phyloP scores from a whole-genome alignment of 2,329 filamentous ascomycete genomes.

The Pseudofabraea citricarpa region DNA sequence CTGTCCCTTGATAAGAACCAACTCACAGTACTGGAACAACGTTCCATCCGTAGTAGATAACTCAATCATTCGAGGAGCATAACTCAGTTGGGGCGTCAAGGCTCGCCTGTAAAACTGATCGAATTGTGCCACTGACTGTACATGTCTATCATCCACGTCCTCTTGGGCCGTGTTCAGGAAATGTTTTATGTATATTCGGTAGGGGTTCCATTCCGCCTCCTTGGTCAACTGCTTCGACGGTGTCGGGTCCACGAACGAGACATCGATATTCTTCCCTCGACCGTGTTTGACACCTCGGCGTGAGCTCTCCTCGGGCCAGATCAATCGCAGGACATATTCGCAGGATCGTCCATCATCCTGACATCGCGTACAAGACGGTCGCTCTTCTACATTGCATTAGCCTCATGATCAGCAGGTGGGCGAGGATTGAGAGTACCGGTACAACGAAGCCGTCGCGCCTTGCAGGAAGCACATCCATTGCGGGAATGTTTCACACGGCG shows the following conservation, averaged over 20 bases:
- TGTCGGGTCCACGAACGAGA: constrained; percentile 6
- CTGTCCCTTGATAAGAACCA: no score
- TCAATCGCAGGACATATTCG: constrained; percentile 8
- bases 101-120: background rate
- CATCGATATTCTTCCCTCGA: constrained; percentile 2
- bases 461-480: constrained; percentile 7
- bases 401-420: background rate
- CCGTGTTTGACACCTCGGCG: constrained; percentile 7
- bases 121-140: background rate
- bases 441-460: constrained; percentile 7
- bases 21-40: constrained; percentile 10
- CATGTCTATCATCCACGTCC: constrained; percentile 3
- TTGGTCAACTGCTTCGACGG: background rate
- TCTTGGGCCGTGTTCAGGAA: constrained; percentile 7
- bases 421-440: constrained; percentile 3
- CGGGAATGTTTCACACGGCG: constrained; percentile 9
- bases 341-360: constrained; percentile 5
- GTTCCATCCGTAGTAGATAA: constrained; percentile 7
- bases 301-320: constrained; percentile 8
- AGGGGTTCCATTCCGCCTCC: background rate
- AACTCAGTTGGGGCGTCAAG: background rate
- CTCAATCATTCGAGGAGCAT: constrained; percentile 1
- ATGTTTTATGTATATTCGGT: background rate
- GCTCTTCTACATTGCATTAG: constrained; percentile 5
- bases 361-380: constrained; percentile 7